Conservation (phyloP, 2,329 filamentous ascomycete genomes). For the Emergomyces pasteurianus region DNA sequence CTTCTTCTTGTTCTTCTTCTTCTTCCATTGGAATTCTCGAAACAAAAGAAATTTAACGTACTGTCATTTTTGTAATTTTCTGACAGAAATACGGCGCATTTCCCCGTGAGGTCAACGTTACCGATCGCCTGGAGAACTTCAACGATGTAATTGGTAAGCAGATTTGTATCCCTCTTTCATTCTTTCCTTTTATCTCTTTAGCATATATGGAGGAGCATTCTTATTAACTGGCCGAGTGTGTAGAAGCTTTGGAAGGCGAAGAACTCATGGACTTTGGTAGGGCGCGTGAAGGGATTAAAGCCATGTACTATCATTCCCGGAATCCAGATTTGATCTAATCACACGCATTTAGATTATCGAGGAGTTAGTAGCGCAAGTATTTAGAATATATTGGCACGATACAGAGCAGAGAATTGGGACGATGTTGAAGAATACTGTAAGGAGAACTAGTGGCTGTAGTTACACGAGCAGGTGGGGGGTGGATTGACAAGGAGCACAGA, state of each 20-base stretch:
- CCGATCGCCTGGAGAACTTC: constrained; percentile 5
- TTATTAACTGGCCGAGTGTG: background rate
- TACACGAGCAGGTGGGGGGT: background rate
- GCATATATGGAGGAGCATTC: background rate
- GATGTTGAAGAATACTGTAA: background rate
- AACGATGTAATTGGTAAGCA: constrained; percentile 7
- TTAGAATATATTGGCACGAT: background rate
- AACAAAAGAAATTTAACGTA: too few relatives aligned
- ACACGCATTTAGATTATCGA: background rate
- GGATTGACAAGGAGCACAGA: background rate
- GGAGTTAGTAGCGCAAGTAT: background rate
- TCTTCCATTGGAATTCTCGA: too few relatives aligned
- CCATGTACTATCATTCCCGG: background rate
- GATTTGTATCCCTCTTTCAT: background rate
- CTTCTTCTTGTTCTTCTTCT: too few relatives aligned
- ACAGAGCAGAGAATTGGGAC: background rate
- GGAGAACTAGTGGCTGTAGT: too few relatives aligned
- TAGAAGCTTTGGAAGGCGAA: background rate
- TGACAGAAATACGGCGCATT: background rate
- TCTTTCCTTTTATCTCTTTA: background rate
- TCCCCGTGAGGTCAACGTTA: background rate
- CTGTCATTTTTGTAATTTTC: background rate
- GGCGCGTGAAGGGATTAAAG: background rate
- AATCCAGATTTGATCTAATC: background rate
- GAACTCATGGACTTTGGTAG: background rate